These are phyloP conservation scores for Fusarium solani-melongenae DNA, from an alignment of 2,329 filamentous ascomycete genomes.

Conservation along the genomic window DNA sequence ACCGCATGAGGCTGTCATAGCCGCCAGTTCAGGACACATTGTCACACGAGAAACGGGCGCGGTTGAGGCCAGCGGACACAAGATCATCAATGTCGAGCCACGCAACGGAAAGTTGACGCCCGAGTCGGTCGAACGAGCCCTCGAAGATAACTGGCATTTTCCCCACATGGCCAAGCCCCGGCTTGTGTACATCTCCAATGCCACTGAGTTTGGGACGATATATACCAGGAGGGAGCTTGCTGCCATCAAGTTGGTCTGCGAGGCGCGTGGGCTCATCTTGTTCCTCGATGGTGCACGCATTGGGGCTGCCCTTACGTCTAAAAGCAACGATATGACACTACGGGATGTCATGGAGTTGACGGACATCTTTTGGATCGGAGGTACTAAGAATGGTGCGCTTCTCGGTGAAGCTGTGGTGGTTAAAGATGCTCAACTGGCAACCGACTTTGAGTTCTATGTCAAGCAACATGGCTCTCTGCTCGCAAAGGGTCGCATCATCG, in stretches of 20 bases:
- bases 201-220: constrained; percentile 61
- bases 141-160: constrained; percentile 62
- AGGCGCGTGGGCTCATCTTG: constrained; percentile 53
- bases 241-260: constrained; percentile 56
- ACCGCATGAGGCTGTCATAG: constrained; percentile 63
- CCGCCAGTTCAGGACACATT: constrained; percentile 61
- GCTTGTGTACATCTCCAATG: constrained; percentile 64
- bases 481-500: constrained; percentile 61
- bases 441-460: constrained; percentile 62
- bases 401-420: constrained; percentile 63
- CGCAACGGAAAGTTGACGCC: constrained; percentile 61
- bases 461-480: constrained; percentile 63
- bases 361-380: constrained; percentile 66
- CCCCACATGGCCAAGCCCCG: constrained; percentile 63
- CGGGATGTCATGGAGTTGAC: constrained; percentile 58
- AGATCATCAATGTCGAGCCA: constrained; percentile 60
- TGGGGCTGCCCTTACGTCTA: constrained; percentile 55
- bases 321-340: constrained; percentile 56
- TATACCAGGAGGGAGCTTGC: constrained; percentile 57
- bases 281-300: constrained; percentile 62
- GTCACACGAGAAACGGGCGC: constrained; percentile 62
- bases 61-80: constrained; percentile 62
- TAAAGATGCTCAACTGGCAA: constrained; percentile 53
- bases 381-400: constrained; percentile 62
- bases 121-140: constrained; percentile 51